These are phyloP conservation scores for Cephaloascus albidus DNA, from an alignment of 805 yeast species.

Conservation along the genomic window DNA sequence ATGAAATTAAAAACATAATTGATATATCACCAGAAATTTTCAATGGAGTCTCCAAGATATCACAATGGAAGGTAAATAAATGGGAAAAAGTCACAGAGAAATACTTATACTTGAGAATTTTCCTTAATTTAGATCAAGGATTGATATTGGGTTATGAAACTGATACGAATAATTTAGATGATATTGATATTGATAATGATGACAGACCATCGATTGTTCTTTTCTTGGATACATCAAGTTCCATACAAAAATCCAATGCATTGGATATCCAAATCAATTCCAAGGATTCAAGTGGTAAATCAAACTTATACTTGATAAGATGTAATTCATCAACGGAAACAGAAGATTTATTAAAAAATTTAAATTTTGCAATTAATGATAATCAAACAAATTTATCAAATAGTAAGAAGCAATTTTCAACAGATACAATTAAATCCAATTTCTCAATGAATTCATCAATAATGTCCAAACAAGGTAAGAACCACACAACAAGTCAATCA, in stretches of 20 bases:
- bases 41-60: background rate
- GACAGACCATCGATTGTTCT: background rate
- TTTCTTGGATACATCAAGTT: background rate
- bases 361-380: background rate
- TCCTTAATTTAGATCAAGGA: background rate
- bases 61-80: background rate
- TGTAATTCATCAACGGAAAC: background rate
- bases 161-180: background rate
- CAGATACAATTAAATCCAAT: background rate
- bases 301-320: background rate
- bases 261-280: background rate
- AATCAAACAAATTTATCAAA: background rate
- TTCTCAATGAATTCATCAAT: background rate
- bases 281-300: background rate
- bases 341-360: background rate
- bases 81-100: background rate
- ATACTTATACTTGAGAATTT: background rate
- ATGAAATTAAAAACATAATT: background rate
- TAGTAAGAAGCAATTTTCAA: background rate
- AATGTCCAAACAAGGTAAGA: background rate
- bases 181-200: background rate
- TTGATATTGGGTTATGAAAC: background rate
- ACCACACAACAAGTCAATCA: background rate
- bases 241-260: background rate
- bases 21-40: background rate